Evolutionary conservation across 2,329 filamentous ascomycete species (phyloP).

Genomic region (Exophiala bonariae): DNA sequence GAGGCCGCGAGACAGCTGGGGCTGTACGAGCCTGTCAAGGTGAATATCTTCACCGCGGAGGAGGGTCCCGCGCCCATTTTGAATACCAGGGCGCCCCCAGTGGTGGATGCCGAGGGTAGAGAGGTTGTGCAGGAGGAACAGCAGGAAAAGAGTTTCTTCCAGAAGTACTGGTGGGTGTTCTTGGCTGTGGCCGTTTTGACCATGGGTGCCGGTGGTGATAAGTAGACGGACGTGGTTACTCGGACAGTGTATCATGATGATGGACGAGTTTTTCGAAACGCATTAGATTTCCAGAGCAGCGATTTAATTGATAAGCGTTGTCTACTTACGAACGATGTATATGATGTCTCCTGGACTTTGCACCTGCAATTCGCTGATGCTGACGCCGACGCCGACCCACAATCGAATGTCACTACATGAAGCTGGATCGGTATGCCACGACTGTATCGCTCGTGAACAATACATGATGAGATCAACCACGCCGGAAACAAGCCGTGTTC

Average conservation of each 20-base stretch:
- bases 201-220: slow-evolving; percentile 41
- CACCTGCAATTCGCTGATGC: too few species aligned
- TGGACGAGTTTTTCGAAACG: too few species aligned
- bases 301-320: too few species aligned
- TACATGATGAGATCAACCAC: too few species aligned
- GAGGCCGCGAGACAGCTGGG: slow-evolving; percentile 19
- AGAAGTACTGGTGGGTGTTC: slow-evolving; percentile 51
- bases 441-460: too few species aligned
- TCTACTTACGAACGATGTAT: too few species aligned
- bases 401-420: too few species aligned
- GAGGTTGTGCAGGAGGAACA: slow-evolving; percentile 34
- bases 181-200: slow-evolving; percentile 42
- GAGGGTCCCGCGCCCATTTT: slow-evolving; percentile 39
- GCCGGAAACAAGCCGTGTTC: too few species aligned
- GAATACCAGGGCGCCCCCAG: slow-evolving; percentile 40
- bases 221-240: slow-evolving; percentile 10
- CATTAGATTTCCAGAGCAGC: too few species aligned
- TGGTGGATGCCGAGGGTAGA: slow-evolving; percentile 37
- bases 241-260: background rate
- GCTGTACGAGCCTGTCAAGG: slow-evolving; percentile 24
- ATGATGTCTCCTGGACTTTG: too few species aligned
- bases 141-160: slow-evolving; percentile 46
- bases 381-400: too few species aligned
- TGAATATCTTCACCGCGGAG: slow-evolving; percentile 36
- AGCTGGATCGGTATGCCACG: too few species aligned